Base-by-base conservation (phyloP, 2,329 filamentous ascomycete species). In the Alternaria solani region DNA sequence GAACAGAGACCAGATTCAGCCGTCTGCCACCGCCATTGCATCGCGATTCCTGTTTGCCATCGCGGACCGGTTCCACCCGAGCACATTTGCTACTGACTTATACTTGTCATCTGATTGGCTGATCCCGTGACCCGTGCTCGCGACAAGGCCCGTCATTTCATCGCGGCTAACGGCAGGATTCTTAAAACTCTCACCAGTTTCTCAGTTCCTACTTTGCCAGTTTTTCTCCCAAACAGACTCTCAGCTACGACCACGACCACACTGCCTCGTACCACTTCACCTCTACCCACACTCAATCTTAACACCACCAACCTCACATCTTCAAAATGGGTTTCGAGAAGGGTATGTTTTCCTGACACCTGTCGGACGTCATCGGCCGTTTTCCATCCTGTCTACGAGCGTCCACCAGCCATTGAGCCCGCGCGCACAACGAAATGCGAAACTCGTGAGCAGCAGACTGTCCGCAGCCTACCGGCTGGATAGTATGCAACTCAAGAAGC, bases 291-390 rank as follows among this genome's bases (percentile, higher is more conserved):
- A 49, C 46, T 38, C 2, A 18, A 12, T 36, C 14, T 14, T n/a
- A 49, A 30, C 55, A 39, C 47, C 54, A 59, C 55, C 66, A 52
- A 51, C 41, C 41, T 32, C 41, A 58, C 48, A 65, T 54, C 57
- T 63, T 68, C 75, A 78, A 61, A 75, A 80, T 80, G 78, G 77
- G 76, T 73, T 76, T 77, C 74, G 75, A 76, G 68, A 55, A 67
- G 52, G 78, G 78, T 80, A 78, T 57, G 78, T 77, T 69, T 58
- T 56, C 60, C 53, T 61, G 42, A 52, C 48, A 61, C 62, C 67
- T 9, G 66, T 48, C 66, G 66, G 66, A 76, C 71, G 75, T 73
- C 74, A 75, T 75, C 59, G 65, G 69, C 47, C 39, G 44, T 55
- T 47, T 53, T 41, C 67, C 48, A 65, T 64, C 64, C 71, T 70